Conservation (phyloP, 2,329 filamentous ascomycete genomes). For the Scedosporium boydii region DNA sequence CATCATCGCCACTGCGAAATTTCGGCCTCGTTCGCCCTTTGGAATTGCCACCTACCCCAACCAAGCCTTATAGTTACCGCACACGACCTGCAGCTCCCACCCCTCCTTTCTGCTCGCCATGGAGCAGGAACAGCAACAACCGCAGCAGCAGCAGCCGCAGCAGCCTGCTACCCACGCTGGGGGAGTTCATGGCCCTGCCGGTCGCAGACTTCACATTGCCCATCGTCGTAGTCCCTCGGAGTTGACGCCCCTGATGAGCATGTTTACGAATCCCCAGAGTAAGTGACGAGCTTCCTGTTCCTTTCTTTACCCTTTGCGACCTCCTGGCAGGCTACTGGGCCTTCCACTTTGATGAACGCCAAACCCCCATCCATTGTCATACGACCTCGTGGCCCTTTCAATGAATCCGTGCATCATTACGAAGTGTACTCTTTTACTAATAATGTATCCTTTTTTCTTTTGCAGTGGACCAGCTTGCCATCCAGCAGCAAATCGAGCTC, state of each 20-base stretch:
- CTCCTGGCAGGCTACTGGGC: not conserved
- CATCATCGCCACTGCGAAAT: not conserved
- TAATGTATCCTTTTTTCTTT: conserved; percentile 8
- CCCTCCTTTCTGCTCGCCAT: conserved; percentile 39
- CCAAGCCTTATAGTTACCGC: conserved; percentile 14
- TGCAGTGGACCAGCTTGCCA: conserved; percentile 90
- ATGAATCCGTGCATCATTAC: not conserved
- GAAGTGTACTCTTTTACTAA: not conserved
- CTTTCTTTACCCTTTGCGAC: conserved; percentile 1
- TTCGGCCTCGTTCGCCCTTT: not conserved
- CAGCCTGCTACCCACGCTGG: conserved; percentile 36
- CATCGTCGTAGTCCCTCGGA: conserved; percentile 96
- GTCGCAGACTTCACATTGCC: conserved; percentile 91
- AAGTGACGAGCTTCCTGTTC: conserved; percentile 27
- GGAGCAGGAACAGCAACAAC: conserved; percentile 35
- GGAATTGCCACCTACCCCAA: not conserved
- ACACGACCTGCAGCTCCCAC: conserved; percentile 34
- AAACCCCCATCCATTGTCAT: not conserved
- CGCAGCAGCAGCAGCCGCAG: conserved; percentile 41
- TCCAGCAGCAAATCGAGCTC: conserved; percentile 96
- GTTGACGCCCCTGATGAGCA: conserved; percentile 95
- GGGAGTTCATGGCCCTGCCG: conserved; percentile 62
- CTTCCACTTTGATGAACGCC: not conserved
- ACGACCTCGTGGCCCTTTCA: not conserved
- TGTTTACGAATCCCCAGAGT: conserved; percentile 60